These are phyloP conservation scores for Solanum virginianum DNA, from an alignment of 257 asterid genomes.

Conservation along the genomic window DNA sequence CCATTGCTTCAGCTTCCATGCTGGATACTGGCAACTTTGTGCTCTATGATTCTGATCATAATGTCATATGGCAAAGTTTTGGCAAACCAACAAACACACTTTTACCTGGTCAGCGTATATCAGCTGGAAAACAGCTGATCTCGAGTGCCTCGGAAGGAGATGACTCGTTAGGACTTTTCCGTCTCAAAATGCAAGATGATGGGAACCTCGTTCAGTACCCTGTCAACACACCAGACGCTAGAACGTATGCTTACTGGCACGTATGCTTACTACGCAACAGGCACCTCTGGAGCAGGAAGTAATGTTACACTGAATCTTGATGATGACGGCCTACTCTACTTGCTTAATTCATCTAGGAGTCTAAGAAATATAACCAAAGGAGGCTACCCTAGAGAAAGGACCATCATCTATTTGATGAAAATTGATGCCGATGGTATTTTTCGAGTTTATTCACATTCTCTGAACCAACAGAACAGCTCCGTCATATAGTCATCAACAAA, in stretches of 20 bases:
- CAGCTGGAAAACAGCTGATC: neutral
- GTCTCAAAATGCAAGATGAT: constrained; percentile 29
- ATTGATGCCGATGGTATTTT: constrained; percentile 38
- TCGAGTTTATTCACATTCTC: constrained; percentile 21
- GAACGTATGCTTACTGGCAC: neutral
- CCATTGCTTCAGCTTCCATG: constrained; percentile 27
- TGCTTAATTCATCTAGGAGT: constrained; percentile 10
- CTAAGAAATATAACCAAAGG: constrained; percentile 12
- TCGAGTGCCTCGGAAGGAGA: constrained; percentile 31
- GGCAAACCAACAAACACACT: constrained; percentile 37
- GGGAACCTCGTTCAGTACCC: constrained; percentile 48
- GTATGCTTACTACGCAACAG: constrained; percentile 17
- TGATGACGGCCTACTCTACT: constrained; percentile 26
- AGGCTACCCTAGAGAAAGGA: neutral
- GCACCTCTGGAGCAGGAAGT: neutral
- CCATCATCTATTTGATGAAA: constrained; percentile 15
- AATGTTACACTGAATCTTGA: constrained; percentile 24
- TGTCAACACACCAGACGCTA: neutral
- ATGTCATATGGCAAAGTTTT: constrained; percentile 44
- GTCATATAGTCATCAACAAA: neutral
- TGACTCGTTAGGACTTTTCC: constrained; percentile 16
- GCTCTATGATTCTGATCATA: constrained; percentile 8
- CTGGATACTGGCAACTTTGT: constrained; percentile 46
- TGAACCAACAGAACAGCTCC: constrained; percentile 10
- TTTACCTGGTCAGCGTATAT: constrained; percentile 24